phyloP scores from a whole-genome alignment of 108 stramenopile genomes.

The Aurantiochytrium sp. region DNA sequence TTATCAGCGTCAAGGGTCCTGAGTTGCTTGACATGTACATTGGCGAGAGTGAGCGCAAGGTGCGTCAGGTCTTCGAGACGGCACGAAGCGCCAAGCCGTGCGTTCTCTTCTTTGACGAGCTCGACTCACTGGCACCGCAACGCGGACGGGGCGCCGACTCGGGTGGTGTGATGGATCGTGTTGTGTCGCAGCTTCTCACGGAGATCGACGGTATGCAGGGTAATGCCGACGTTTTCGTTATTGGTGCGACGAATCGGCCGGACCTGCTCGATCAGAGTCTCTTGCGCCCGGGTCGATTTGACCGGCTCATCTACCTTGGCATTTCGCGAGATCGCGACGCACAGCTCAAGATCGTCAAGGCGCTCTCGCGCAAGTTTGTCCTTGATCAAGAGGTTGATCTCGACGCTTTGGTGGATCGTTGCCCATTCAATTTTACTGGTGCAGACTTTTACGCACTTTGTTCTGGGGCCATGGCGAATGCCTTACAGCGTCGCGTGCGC shows the following conservation, averaged over 20 bases:
- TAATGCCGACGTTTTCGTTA: slow-evolving; percentile 80
- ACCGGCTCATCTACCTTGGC: slow-evolving; percentile 98
- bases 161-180: slow-evolving; percentile 71
- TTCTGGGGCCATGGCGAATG: slow-evolving; percentile 5
- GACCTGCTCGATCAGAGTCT: slow-evolving; percentile 97
- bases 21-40: slow-evolving; percentile 97
- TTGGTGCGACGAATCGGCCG: slow-evolving; percentile 97
- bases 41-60: slow-evolving; percentile 98
- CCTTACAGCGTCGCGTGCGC: not conserved
- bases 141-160: slow-evolving; percentile 87
- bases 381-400: slow-evolving; percentile 67
- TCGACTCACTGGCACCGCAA: slow-evolving; percentile 98
- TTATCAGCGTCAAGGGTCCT: slow-evolving; percentile 98
- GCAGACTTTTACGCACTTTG: slow-evolving; percentile 95
- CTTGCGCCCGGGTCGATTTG: slow-evolving; percentile 96
- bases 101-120: slow-evolving; percentile 99
- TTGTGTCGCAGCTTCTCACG: slow-evolving; percentile 98
- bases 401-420: slow-evolving; percentile 67
- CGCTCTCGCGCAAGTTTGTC: slow-evolving; percentile 85
- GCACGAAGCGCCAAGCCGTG: slow-evolving; percentile 96
- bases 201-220: slow-evolving; percentile 73
- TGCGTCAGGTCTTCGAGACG: slow-evolving; percentile 96
- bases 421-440: slow-evolving; percentile 80
- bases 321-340: slow-evolving; percentile 76
- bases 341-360: slow-evolving; percentile 87